Conservation (phyloP, 345 rosid species). For the Populus tremula region DNA sequence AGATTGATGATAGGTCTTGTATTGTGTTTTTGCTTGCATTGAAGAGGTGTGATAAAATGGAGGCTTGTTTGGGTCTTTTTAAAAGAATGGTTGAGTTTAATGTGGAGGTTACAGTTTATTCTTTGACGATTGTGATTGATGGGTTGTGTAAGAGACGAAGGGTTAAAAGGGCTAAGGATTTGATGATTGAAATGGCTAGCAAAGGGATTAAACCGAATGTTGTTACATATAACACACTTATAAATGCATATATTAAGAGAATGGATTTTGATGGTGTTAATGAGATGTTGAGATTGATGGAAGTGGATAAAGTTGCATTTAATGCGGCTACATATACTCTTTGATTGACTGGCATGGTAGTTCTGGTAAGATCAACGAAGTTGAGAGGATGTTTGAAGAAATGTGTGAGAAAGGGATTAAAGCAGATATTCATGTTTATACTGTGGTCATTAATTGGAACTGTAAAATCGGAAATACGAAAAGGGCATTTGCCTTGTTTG, state of each 20-base stretch:
- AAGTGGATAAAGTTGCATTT: slow-evolving; percentile 44
- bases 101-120: slow-evolving; percentile 51
- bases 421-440: slow-evolving; percentile 54
- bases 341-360: slow-evolving; percentile 43
- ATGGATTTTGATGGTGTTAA: slow-evolving; percentile 47
- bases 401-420: slow-evolving; percentile 62
- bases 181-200: slow-evolving; percentile 42
- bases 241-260: slow-evolving; percentile 53
- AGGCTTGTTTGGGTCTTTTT: slow-evolving; percentile 50
- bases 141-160: slow-evolving; percentile 62
- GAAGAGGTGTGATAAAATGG: slow-evolving; percentile 48
- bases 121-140: slow-evolving; percentile 65
- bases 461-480: slow-evolving; percentile 56
- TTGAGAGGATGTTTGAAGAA: slow-evolving; percentile 65
- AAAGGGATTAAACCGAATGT: slow-evolving; percentile 63
- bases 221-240: slow-evolving; percentile 62
- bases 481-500: slow-evolving; percentile 66
- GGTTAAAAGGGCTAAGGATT: slow-evolving; percentile 44
- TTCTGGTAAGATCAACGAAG: slow-evolving; percentile 44
- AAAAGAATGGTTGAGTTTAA: slow-evolving; percentile 51
- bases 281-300: slow-evolving; percentile 60
- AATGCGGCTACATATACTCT: slow-evolving; percentile 62
- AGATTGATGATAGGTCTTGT: slow-evolving; percentile 69
- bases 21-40: slow-evolving; percentile 63
- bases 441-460: slow-evolving; percentile 53